Conservation (phyloP, 768 basidiomycete species). For the Hygrophorus russula region DNA sequence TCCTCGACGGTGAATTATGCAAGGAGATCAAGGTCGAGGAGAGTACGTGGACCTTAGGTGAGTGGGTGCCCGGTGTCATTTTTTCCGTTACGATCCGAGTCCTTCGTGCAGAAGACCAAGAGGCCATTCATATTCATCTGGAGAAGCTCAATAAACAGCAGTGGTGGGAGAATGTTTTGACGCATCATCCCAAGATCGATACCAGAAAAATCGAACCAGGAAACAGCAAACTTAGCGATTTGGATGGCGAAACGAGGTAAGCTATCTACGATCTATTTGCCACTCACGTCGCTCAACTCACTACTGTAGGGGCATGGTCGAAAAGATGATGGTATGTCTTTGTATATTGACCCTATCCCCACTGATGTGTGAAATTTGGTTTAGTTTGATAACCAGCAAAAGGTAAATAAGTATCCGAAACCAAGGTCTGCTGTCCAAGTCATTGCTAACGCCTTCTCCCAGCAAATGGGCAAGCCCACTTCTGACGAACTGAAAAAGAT, state of each 20-base stretch:
- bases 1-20: slow-evolving; percentile 85
- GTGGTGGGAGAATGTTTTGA: slow-evolving; percentile 98
- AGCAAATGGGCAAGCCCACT: slow-evolving; percentile 95
- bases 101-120: slow-evolving; percentile 56
- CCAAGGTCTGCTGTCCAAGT: neutral
- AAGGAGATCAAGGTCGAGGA: slow-evolving; percentile 94
- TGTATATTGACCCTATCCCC: neutral
- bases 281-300: slow-evolving; percentile 2
- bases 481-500: slow-evolving; percentile 90
- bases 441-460: slow-evolving; percentile 6
- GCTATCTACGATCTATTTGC: slow-evolving; percentile 8
- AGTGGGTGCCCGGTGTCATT: slow-evolving; percentile 15
- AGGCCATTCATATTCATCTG: slow-evolving; percentile 61
- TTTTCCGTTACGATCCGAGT: neutral
- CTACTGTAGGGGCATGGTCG: slow-evolving; percentile 77
- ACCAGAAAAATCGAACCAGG: slow-evolving; percentile 91
- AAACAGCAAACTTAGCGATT: slow-evolving; percentile 91
- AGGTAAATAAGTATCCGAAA: slow-evolving; percentile 25
- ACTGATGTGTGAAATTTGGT: slow-evolving; percentile 4
- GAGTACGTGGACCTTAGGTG: slow-evolving; percentile 92
- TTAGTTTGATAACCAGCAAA: slow-evolving; percentile 73
- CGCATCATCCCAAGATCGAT: slow-evolving; percentile 93
- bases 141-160: slow-evolving; percentile 81
- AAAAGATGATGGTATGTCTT: slow-evolving; percentile 96
- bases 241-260: slow-evolving; percentile 90